Base-by-base conservation (phyloP, 345 rosid genomes). In the Aquilaria sinensis region DNA sequence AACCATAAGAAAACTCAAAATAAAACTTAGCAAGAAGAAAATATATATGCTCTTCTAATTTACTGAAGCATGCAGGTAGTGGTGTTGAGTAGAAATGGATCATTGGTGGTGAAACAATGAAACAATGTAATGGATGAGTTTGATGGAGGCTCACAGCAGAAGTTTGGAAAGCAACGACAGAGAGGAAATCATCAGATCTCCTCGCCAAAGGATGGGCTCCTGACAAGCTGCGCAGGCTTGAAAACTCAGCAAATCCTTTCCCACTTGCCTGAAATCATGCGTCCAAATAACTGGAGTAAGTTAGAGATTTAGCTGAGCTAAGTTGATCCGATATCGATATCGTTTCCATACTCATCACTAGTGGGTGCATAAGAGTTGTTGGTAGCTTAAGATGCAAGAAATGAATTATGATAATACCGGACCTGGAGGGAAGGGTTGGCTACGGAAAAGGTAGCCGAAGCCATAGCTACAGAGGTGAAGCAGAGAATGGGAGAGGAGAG, bases 401-500 rank as follows among this genome's bases (percentile, higher is more conserved):
- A 32, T 46, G 23, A 53, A 4, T 10, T 49, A 65, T 3, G 10
- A 49, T 12, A 15, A 43, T 2, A 58, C 10, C 15, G 12, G 48
- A 92, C 98, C 95, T 85, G 96, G 66, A 84, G 84, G 71, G 96
- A 65, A 34, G 97, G 94, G 78, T 85, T 93, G 82, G 92, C 82
- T 65, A 90, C 87, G 72, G 87, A 79, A 65, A 90, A 67, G 70
- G 97, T 81, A 81, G 96, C 97, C 86, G 90, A 87, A 76, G 97
- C 96, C 96, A 91, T 91, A 61, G 72, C n/a, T 30, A 14, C 9
- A 4, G 31, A 52, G 55, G 29, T 23, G 29, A 13, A 3, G 29
- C 3, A 7, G 16, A 7, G 6, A 23, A 13, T 67, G 63, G 63
- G 56, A 57, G 69, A 75, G 66, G 61, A 60, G 52, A 37, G 68